Evolutionary conservation across 805 yeast species (phyloP).

Genomic region (Starmerella vaccinii): DNA sequence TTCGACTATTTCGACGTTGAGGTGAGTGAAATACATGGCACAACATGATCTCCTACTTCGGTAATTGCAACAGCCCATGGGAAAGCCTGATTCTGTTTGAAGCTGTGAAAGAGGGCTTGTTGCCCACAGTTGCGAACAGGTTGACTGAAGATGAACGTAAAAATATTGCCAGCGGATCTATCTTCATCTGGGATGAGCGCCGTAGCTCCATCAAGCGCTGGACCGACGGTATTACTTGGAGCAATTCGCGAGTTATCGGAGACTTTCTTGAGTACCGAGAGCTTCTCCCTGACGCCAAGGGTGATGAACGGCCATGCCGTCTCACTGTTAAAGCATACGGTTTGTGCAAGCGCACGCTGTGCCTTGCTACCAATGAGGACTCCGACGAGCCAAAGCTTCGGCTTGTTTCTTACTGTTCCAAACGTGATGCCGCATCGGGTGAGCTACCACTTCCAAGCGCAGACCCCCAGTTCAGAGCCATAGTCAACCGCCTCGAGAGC

Average conservation of each 20-base stretch:
- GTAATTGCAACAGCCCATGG: slow-evolving; percentile 44
- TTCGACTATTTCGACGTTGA: too few relatives aligned
- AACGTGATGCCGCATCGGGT: slow-evolving; percentile 27
- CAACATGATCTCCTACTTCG: slow-evolving; percentile 52
- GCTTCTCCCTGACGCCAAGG: slow-evolving; percentile 35
- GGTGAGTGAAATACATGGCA: neutral
- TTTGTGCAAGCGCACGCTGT: slow-evolving; percentile 53
- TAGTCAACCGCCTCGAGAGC: slow-evolving; percentile 15
- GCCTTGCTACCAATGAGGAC: slow-evolving; percentile 43
- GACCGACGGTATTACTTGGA: slow-evolving; percentile 71
- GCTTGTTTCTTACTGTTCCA: slow-evolving; percentile 44
- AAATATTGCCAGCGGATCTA: slow-evolving; percentile 46
- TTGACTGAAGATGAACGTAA: slow-evolving; percentile 47
- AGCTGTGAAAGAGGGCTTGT: slow-evolving; percentile 47
- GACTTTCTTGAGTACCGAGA: slow-evolving; percentile 54
- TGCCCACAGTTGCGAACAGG: slow-evolving; percentile 52
- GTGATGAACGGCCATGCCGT: slow-evolving; percentile 26
- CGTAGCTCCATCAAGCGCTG: slow-evolving; percentile 65
- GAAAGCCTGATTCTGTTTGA: slow-evolving; percentile 60
- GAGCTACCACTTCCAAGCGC: slow-evolving; percentile 36
- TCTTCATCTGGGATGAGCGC: slow-evolving; percentile 63
- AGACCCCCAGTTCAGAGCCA: slow-evolving; percentile 35
- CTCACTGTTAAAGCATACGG: slow-evolving; percentile 43
- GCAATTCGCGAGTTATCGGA: slow-evolving; percentile 59
- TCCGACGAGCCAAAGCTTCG: slow-evolving; percentile 39